phyloP scores from a whole-genome alignment of 208 protist genomes.

The Zelonia costaricensis region DNA sequence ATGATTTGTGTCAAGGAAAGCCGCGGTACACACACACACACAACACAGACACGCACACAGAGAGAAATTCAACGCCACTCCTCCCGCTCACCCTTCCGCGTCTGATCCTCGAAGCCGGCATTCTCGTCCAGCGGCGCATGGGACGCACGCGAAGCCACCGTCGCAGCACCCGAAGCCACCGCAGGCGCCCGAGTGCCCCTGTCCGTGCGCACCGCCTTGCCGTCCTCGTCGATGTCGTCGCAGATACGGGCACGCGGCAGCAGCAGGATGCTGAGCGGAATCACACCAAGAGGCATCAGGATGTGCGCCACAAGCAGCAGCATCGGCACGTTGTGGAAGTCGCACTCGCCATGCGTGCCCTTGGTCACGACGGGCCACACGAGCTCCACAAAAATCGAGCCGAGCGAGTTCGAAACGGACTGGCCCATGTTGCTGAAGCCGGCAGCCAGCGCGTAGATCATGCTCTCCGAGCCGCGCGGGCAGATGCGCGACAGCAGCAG shows the following conservation, averaged over 20 bases:
- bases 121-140: too few relatives aligned
- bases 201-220: too few relatives aligned
- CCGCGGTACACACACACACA: too few relatives aligned
- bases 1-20: too few relatives aligned
- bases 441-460: slow-evolving; percentile 73
- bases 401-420: slow-evolving; percentile 35
- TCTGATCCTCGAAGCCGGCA: too few relatives aligned
- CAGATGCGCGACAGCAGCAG: slow-evolving; percentile 80
- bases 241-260: slow-evolving; percentile 59
- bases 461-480: slow-evolving; percentile 77
- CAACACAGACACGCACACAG: too few relatives aligned
- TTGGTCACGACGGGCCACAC: slow-evolving; percentile 43
- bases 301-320: slow-evolving; percentile 58
- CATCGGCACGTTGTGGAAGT: slow-evolving; percentile 60
- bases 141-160: too few relatives aligned
- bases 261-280: slow-evolving; percentile 64
- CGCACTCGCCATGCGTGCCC: slow-evolving; percentile 47
- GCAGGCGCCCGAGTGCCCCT: too few relatives aligned
- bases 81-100: too few relatives aligned
- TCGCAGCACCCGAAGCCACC: too few relatives aligned
- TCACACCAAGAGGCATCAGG: slow-evolving; percentile 36
- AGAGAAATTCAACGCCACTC: too few relatives aligned
- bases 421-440: slow-evolving; percentile 75
- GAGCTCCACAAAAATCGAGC: slow-evolving; percentile 50
- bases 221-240: slow-evolving; percentile 52